Evolutionary conservation across 805 yeast species (phyloP).

Genomic region (Candida ovalis): DNA sequence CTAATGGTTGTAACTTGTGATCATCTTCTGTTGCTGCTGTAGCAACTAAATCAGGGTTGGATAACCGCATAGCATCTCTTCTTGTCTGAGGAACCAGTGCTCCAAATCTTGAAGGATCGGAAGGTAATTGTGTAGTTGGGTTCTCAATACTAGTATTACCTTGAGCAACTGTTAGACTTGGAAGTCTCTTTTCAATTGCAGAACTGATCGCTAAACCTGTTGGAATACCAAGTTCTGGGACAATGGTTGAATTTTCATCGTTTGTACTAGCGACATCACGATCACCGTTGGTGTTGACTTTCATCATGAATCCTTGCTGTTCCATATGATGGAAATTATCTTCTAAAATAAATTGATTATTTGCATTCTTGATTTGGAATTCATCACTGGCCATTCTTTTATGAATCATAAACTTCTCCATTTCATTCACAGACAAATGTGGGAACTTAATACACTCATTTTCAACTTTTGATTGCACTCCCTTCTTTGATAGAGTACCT

Average conservation of each 20-base stretch:
- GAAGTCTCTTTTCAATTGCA: not conserved
- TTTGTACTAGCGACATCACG: conserved; percentile 8
- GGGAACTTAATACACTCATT: conserved; percentile 16
- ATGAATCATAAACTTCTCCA: conserved; percentile 28
- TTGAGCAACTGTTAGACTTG: not conserved
- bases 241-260: conserved; percentile 18
- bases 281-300: conserved; percentile 11
- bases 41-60: not conserved
- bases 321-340: conserved; percentile 13
- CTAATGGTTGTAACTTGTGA: conserved; percentile 2
- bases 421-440: conserved; percentile 22
- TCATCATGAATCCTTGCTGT: conserved; percentile 24
- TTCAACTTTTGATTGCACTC: conserved; percentile 8
- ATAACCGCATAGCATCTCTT: conserved; percentile 7
- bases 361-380: conserved; percentile 26
- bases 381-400: conserved; percentile 31
- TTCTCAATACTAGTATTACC: too few relatives aligned
- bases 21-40: not conserved
- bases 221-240: conserved; percentile 30
- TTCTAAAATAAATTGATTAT: conserved; percentile 18
- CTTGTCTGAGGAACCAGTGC: conserved; percentile 17
- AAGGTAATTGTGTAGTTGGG: too few relatives aligned
- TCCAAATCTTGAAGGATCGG: conserved; percentile 15
- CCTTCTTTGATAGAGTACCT: conserved; percentile 22
- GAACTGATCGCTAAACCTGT: conserved; percentile 11